These are phyloP conservation scores for Earliella scabrosa DNA, from an alignment of 1,284 basidiomycete species.

Conservation along the genomic window DNA sequence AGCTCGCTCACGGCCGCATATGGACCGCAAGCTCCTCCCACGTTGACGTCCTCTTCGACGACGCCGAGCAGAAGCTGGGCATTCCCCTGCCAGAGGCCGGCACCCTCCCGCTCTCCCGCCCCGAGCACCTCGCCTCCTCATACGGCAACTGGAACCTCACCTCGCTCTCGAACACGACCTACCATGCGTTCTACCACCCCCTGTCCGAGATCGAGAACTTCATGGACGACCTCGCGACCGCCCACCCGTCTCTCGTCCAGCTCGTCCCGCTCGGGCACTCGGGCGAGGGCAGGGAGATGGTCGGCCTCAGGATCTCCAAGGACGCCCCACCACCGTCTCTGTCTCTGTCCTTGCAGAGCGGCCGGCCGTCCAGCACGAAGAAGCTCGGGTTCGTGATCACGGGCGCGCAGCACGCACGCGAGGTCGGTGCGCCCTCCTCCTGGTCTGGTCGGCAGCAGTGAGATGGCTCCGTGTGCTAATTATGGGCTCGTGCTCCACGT, in stretches of 20 bases:
- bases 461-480: not conserved
- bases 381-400: conserved; percentile 69
- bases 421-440: conserved; percentile 10
- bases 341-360: not conserved
- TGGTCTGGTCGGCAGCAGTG: too few relatives aligned
- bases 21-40: conserved; percentile 34
- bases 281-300: conserved; percentile 58
- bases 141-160: conserved; percentile 31
- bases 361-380: conserved; percentile 3
- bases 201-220: conserved; percentile 57
- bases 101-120: not conserved
- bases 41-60: conserved; percentile 25
- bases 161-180: conserved; percentile 42
- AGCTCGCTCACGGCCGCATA: conserved; percentile 33
- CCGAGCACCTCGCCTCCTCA: not conserved
- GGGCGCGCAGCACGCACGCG: conserved; percentile 78
- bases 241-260: conserved; percentile 46
- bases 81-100: conserved; percentile 6
- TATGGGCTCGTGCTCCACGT: too few relatives aligned
- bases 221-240: conserved; percentile 46
- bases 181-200: conserved; percentile 57
- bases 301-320: conserved; percentile 51
- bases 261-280: conserved; percentile 54
- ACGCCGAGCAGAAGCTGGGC: not conserved
- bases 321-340: conserved; percentile 4